Evolutionary conservation across 2,329 filamentous ascomycete species (phyloP).

Genomic region (Didymellaceae sp.): DNA sequence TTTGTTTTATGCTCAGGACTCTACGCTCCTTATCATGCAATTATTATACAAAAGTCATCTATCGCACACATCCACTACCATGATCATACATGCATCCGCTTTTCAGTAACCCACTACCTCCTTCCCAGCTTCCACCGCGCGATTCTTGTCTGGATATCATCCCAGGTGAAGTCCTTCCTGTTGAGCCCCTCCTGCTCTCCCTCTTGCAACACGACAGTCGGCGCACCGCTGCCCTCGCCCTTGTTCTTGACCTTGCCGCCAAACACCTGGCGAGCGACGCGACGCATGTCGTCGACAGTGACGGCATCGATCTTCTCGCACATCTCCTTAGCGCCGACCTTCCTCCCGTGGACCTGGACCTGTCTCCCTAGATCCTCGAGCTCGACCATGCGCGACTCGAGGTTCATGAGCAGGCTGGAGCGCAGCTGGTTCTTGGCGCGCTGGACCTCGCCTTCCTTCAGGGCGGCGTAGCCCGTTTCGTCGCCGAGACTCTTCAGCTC

Average conservation of each 20-base stretch:
- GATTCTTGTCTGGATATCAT: constrained; percentile 87
- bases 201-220: constrained; percentile 94
- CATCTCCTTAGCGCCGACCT: constrained; percentile 93
- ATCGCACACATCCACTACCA: too few relatives aligned
- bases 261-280: constrained; percentile 81
- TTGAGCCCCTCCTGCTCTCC: constrained; percentile 75
- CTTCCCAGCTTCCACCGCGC: constrained; percentile 81
- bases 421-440: constrained; percentile 97
- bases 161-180: constrained; percentile 77
- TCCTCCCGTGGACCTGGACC: constrained; percentile 94
- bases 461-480: constrained; percentile 73
- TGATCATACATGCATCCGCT: too few relatives aligned
- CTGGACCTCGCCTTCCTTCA: constrained; percentile 79
- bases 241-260: constrained; percentile 76
- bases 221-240: constrained; percentile 81
- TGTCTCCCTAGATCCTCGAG: constrained; percentile 93
- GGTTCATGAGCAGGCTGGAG: constrained; percentile 91
- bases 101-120: too few relatives aligned
- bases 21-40: too few relatives aligned
- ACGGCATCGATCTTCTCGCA: constrained; percentile 83
- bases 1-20: too few relatives aligned
- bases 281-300: constrained; percentile 78
- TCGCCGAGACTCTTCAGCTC: constrained; percentile 81
- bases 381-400: constrained; percentile 96
- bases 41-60: too few relatives aligned